phyloP scores from a whole-genome alignment of 139 green algal species.

The Edaphochlamys debaryana region DNA sequence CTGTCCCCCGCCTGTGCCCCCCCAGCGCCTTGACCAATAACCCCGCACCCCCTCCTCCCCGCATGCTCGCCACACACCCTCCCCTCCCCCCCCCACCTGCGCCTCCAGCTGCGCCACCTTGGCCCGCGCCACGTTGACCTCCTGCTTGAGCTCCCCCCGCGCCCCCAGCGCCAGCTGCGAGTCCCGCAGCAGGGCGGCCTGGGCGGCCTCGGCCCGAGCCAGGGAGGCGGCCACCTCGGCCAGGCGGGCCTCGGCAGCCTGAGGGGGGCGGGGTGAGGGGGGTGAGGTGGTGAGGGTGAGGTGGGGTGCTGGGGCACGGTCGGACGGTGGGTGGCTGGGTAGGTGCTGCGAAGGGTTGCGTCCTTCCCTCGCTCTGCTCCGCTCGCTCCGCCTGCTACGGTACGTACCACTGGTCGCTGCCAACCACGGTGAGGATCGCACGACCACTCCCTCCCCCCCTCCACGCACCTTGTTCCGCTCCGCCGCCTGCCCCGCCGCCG shows the following conservation, averaged over 20 bases:
- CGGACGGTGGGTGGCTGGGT: neutral
- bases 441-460: neutral
- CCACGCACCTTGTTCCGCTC: neutral
- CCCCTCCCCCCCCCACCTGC: constrained; percentile 32
- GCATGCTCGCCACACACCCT: too few species aligned
- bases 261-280: too few species aligned
- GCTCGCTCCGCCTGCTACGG: too few species aligned
- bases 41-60: too few species aligned
- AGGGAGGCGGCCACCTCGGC: neutral
- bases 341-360: too few species aligned
- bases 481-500: neutral
- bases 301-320: neutral
- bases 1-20: too few species aligned
- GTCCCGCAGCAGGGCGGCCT: neutral
- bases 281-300: neutral
- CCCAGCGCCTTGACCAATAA: too few species aligned
- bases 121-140: constrained; percentile 1
- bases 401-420: too few species aligned
- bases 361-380: too few species aligned
- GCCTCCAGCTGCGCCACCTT: constrained; percentile 22
- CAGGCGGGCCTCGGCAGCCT: constrained; percentile 11
- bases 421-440: too few species aligned
- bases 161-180: neutral
- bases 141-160: constrained; percentile 32
- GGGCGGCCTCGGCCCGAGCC: neutral